These are phyloP conservation scores for Calonectria hongkongensis DNA, from an alignment of 2,329 filamentous ascomycete species.

Conservation along the genomic window DNA sequence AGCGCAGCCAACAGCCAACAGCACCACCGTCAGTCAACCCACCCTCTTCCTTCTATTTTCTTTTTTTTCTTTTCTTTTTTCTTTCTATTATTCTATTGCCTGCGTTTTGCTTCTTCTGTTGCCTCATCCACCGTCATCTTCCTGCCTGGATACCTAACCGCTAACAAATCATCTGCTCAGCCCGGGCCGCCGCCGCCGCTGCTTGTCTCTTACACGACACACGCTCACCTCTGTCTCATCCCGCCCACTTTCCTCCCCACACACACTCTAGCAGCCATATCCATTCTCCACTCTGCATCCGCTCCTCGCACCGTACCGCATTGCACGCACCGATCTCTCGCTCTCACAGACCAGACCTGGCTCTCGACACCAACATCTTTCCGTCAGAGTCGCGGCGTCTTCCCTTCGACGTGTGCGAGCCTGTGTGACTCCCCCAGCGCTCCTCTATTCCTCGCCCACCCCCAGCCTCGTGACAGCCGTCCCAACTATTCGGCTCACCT, in stretches of 20 bases:
- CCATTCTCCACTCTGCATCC: constrained; percentile 17
- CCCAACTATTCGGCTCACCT: constrained; percentile 26
- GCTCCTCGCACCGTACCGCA: constrained; percentile 23
- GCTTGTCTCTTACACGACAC: constrained; percentile 22
- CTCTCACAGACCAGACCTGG: constrained; percentile 16
- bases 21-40: constrained; percentile 1
- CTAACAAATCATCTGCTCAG: constrained; percentile 18
- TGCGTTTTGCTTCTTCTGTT: constrained; percentile 9
- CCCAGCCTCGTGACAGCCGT: constrained; percentile 38
- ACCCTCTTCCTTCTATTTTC: background rate
- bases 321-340: constrained; percentile 24
- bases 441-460: background rate
- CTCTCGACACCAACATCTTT: constrained; percentile 26
- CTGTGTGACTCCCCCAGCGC: constrained; percentile 21
- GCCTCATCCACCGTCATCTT: constrained; percentile 20
- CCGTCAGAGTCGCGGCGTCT: constrained; percentile 4
- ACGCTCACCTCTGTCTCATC: constrained; percentile 15
- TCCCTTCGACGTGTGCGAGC: constrained; percentile 9
- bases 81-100: background rate
- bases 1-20: constrained; percentile 20
- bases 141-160: constrained; percentile 20
- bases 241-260: constrained; percentile 22
- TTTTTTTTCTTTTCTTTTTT: background rate
- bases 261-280: constrained; percentile 24
- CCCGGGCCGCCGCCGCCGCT: constrained; percentile 11